A percentile compares a stretch with the other conserved stretches of the same genome.
Evolutionary conservation across 2,329 filamentous ascomycete genomes (phyloP).

Genomic region (Zasmidium angulare): DNA sequence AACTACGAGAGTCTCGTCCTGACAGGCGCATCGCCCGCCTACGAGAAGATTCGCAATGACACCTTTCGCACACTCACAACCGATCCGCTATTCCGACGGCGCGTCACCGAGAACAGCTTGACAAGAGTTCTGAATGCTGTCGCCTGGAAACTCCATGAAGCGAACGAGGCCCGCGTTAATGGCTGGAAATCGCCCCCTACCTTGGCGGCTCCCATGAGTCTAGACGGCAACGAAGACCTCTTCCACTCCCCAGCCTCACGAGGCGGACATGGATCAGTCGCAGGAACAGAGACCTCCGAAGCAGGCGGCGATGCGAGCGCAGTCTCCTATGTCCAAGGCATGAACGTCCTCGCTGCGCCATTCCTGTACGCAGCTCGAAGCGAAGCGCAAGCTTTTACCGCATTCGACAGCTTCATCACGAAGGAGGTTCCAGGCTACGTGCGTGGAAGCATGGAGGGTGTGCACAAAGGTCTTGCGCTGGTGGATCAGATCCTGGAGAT

Average conservation of each 20-base stretch:
- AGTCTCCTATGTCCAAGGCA: constrained; percentile 93
- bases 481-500: constrained; percentile 91
- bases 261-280: constrained; percentile 42
- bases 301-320: constrained; percentile 58
- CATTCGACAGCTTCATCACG: constrained; percentile 85
- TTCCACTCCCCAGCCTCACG: constrained; percentile 36
- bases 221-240: constrained; percentile 49
- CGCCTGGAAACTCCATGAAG: constrained; percentile 89
- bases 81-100: constrained; percentile 92
- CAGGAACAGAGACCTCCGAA: constrained; percentile 64
- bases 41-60: constrained; percentile 97
- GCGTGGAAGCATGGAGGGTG: constrained; percentile 92
- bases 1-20: constrained; percentile 87
- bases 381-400: constrained; percentile 90
- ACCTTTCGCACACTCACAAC: constrained; percentile 96
- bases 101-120: constrained; percentile 91
- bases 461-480: constrained; percentile 85
- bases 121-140: constrained; percentile 93
- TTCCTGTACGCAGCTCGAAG: constrained; percentile 93
- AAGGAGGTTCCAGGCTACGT: constrained; percentile 91
- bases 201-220: constrained; percentile 49
- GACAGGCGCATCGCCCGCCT: constrained; percentile 88
- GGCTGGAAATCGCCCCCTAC: constrained; percentile 52
- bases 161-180: constrained; percentile 59
- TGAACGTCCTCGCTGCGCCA: constrained; percentile 96